These are phyloP conservation scores for Candida palmyrensis DNA, from an alignment of 805 yeast genomes.

Conservation along the genomic window DNA sequence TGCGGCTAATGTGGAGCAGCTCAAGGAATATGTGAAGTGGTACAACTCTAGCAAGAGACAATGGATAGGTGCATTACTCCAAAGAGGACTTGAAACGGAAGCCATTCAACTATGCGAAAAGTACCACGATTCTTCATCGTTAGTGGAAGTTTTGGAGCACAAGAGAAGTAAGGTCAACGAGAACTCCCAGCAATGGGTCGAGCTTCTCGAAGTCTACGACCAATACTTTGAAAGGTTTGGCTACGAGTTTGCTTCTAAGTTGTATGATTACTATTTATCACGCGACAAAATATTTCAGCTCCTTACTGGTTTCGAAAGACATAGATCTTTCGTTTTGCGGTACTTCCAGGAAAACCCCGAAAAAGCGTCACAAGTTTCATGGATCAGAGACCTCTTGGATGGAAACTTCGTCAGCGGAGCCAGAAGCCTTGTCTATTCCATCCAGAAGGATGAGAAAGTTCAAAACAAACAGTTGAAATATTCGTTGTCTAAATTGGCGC, in stretches of 20 bases:
- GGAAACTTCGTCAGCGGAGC: conserved; percentile 49
- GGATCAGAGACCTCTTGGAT: conserved; percentile 64
- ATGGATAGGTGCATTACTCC: conserved; percentile 61
- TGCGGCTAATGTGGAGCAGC: conserved; percentile 16
- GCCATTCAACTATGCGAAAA: conserved; percentile 62
- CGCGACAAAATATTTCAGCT: conserved; percentile 48
- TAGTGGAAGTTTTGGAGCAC: conserved; percentile 46
- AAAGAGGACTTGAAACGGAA: conserved; percentile 44
- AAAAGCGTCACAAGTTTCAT: conserved; percentile 52
- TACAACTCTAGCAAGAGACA: conserved; percentile 21
- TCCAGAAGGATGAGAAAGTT: conserved; percentile 25
- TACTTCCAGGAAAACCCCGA: conserved; percentile 44
- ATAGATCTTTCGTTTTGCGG: conserved; percentile 41
- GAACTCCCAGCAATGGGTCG: conserved; percentile 10
- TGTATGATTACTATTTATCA: conserved; percentile 55
- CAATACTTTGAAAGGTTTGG: conserved; percentile 58
- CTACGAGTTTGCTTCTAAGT: conserved; percentile 59
- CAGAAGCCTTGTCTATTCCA: conserved; percentile 37
- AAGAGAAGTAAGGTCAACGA: conserved; percentile 13
- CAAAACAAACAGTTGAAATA: conserved; percentile 50
- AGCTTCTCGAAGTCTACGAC: conserved; percentile 25
- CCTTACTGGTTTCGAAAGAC: conserved; percentile 52
- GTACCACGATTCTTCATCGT: conserved; percentile 59
- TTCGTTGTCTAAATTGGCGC: conserved; percentile 68
- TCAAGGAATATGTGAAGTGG: conserved; percentile 28